phyloP scores from a whole-genome alignment of 2,329 filamentous ascomycete species.

The Claviceps paspali region DNA sequence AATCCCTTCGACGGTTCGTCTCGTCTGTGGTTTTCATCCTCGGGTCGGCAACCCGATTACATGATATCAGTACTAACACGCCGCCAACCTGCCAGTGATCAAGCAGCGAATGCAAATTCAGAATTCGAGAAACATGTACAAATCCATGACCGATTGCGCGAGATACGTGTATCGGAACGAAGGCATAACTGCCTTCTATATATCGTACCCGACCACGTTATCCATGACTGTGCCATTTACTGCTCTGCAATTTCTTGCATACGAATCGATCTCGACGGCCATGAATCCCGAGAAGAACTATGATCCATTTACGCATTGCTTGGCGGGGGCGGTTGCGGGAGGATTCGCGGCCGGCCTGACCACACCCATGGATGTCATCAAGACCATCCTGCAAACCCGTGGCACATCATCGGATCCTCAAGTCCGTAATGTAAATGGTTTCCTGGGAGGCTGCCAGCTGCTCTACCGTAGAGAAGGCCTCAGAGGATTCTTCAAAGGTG shows the following conservation, averaged over 20 bases:
- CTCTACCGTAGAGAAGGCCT: conserved; percentile 74
- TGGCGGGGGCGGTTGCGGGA: conserved; percentile 82
- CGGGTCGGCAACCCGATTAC: no score
- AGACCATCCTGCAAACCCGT: conserved; percentile 89
- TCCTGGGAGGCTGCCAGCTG: conserved; percentile 63
- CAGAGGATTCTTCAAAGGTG: conserved; percentile 81
- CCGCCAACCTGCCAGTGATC: conserved; percentile 54
- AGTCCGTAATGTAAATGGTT: conserved; percentile 69
- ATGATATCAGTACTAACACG: background rate
- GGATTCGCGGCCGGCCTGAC: conserved; percentile 88
- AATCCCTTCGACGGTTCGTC: conserved; percentile 89
- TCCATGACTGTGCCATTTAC: conserved; percentile 99
- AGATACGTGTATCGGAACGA: conserved; percentile 75
- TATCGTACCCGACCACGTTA: conserved; percentile 93
- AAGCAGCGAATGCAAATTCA: conserved; percentile 99
- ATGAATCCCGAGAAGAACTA: conserved; percentile 81
- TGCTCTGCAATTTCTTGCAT: conserved; percentile 90
- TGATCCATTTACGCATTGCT: conserved; percentile 85
- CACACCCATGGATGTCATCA: conserved; percentile 94
- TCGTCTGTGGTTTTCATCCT: background rate
- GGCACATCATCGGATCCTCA: conserved; percentile 70
- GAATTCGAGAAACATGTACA: conserved; percentile 76
- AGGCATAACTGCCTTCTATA: conserved; percentile 84
- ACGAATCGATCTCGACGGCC: conserved; percentile 86
- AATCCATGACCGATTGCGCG: conserved; percentile 75